Evolutionary conservation across 768 basidiomycete species (phyloP).

Genomic region (Lactarius sp.): DNA sequence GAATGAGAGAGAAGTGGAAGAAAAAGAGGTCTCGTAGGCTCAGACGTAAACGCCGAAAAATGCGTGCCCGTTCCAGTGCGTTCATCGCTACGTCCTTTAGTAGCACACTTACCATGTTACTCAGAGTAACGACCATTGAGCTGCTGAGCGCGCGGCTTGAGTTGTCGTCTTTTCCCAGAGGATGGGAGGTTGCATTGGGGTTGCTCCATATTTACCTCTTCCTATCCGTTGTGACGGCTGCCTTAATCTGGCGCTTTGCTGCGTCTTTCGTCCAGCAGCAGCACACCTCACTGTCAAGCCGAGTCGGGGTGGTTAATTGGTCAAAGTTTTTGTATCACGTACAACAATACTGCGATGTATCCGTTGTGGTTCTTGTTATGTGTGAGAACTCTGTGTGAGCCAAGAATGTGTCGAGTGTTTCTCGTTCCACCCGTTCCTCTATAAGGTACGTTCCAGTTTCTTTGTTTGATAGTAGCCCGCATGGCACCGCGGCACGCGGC

Average conservation of each 20-base stretch:
- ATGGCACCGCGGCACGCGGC: background rate
- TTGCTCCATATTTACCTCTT: background rate
- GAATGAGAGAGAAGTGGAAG: conserved; percentile 97
- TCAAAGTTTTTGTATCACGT: conserved; percentile 22
- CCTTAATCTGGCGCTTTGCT: conserved; percentile 9
- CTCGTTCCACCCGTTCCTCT: background rate
- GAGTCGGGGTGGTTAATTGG: conserved; percentile 24
- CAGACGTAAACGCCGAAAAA: conserved; percentile 92
- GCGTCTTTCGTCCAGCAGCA: conserved; percentile 12
- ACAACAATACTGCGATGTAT: conserved; percentile 12
- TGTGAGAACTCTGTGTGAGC: conserved; percentile 8
- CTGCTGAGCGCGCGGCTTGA: conserved; percentile 17
- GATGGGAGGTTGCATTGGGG: background rate
- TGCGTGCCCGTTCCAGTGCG: conserved; percentile 91
- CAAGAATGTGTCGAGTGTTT: background rate
- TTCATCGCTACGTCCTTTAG: conserved; percentile 27
- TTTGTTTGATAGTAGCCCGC: background rate
- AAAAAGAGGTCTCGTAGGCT: conserved; percentile 92
- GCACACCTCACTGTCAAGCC: conserved; percentile 24
- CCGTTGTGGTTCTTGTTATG: conserved; percentile 8
- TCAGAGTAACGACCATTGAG: conserved; percentile 34
- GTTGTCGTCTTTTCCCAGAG: background rate
- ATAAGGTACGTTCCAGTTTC: background rate
- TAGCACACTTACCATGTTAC: conserved; percentile 1
- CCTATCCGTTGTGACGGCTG: conserved; percentile 5